Conservation (phyloP, 768 basidiomycete genomes). For the Lyophyllum decastes region DNA sequence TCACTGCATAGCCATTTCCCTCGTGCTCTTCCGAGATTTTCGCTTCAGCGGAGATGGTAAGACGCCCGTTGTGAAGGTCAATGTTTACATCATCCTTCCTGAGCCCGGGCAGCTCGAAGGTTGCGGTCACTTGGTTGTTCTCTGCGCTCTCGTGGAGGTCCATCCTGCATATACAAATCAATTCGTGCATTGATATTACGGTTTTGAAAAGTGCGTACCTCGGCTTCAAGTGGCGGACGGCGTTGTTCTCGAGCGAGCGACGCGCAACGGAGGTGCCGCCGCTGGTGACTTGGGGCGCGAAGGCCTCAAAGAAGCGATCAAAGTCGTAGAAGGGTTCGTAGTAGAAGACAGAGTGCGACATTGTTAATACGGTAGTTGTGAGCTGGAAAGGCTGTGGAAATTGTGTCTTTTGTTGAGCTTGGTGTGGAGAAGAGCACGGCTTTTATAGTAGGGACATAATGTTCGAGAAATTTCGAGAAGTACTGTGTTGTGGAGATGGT, state of each 20-base stretch:
- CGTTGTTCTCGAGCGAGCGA: not conserved
- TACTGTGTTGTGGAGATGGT: not conserved
- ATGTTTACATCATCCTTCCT: constrained; percentile 48
- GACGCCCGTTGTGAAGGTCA: constrained; percentile 45
- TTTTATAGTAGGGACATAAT: not conserved
- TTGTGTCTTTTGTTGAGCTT: not conserved
- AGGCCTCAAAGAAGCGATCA: constrained; percentile 44
- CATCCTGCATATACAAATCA: constrained; percentile 33
- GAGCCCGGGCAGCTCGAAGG: constrained; percentile 57
- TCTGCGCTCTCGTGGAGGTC: constrained; percentile 47
- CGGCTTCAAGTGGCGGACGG: not conserved
- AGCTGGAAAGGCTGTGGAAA: not conserved
- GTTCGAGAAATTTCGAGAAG: not conserved
- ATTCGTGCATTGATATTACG: not conserved
- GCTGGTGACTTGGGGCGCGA: constrained; percentile 19
- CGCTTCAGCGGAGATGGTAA: constrained; percentile 51
- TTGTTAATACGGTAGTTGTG: not conserved
- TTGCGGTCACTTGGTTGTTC: constrained; percentile 45
- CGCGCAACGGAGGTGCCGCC: constrained; percentile 3
- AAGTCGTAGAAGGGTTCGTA: constrained; percentile 46
- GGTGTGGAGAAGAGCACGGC: not conserved
- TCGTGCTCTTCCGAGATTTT: constrained; percentile 30
- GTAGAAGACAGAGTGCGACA: constrained; percentile 38
- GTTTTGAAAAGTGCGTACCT: not conserved
- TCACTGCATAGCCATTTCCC: constrained; percentile 38